Base-by-base conservation (phyloP, 768 basidiomycete species). In the Rhodotorula babjevae region DNA sequence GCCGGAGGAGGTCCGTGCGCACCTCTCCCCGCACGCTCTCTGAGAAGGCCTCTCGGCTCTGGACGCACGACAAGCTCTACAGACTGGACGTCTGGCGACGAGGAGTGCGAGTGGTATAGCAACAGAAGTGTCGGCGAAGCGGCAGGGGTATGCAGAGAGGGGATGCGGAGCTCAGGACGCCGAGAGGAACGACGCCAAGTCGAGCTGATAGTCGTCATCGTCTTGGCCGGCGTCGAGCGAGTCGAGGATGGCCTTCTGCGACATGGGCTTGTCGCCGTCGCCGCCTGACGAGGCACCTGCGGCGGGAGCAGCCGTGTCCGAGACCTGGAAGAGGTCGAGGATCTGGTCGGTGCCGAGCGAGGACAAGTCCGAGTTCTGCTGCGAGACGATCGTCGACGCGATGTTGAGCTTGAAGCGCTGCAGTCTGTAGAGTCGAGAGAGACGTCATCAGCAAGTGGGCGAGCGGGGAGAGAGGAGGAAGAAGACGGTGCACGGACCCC, bases 361-460 rank as follows among this genome's bases (percentile, higher is more conserved):
- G 2, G 88, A 84, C 61, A 99, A 82, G 31, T 92, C 93, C 1
- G 95, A 86, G 80, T 99, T 99, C 80, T 99, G 94, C 80, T 99
- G 94, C 2, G 92, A 97, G 62, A 99, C 92, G 70, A 99, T 88
- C 15, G 96, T 93, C 76, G 92, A 89, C 44, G 96, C 96, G 77
- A 99, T 95, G 77, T 98, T 98, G 77, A 98, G 85, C 81, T 99
- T 99, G 86, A 99, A 99, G 62, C 93, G 91, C 85, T 99, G 96
- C 73, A 99, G 81, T 49, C 95, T 97, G 80, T 8, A 4, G 36
- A 36, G 36, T 4, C 36, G 36, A 36, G 9, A 36, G 36, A 36
- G 9, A 36, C 5, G 36, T 36, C 36, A 9, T 36, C 36, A 36
- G 36, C 57, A 57, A 3, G 40, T 31, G 18, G n/a, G 12, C 29